phyloP scores from a whole-genome alignment of 805 yeast species.

The Lipomyces orientalis region DNA sequence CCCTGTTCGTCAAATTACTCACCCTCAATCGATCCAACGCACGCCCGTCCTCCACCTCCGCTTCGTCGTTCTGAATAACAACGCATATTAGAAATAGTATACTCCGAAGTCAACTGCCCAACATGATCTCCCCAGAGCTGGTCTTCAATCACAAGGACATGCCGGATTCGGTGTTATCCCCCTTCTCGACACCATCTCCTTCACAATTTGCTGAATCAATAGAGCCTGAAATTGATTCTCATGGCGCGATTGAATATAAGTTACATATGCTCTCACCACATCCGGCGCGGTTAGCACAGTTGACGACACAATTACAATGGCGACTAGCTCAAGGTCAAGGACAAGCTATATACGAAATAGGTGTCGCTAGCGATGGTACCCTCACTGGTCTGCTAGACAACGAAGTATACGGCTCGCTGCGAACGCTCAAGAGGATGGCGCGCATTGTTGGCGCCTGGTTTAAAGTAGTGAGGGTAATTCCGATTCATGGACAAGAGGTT shows the following conservation, averaged over 20 bases:
- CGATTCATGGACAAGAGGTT: constrained; percentile 19
- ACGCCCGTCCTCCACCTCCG: neutral
- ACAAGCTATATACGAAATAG: constrained; percentile 36
- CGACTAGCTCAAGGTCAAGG: constrained; percentile 37
- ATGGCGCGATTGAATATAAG: constrained; percentile 38
- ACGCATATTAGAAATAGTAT: neutral
- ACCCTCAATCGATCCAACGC: neutral
- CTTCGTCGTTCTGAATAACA: neutral
- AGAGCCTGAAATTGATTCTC: constrained; percentile 32
- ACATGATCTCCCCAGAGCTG: neutral
- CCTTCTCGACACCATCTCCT: constrained; percentile 14
- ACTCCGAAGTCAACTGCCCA: neutral
- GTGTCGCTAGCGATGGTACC: constrained; percentile 34
- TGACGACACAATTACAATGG: constrained; percentile 38
- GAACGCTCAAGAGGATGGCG: constrained; percentile 30
- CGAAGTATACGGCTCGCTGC: constrained; percentile 33
- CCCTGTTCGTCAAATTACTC: too few relatives aligned
- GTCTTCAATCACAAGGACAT: constrained; percentile 32
- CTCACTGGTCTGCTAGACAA: constrained; percentile 26
- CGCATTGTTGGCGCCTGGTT: constrained; percentile 30
- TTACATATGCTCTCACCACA: constrained; percentile 29
- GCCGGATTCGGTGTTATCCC: constrained; percentile 26
- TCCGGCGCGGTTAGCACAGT: constrained; percentile 35
- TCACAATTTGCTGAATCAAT: neutral
- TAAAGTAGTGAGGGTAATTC: constrained; percentile 34